Evolutionary conservation across 805 yeast genomes (phyloP).

Genomic region (Candida ponderosae): DNA sequence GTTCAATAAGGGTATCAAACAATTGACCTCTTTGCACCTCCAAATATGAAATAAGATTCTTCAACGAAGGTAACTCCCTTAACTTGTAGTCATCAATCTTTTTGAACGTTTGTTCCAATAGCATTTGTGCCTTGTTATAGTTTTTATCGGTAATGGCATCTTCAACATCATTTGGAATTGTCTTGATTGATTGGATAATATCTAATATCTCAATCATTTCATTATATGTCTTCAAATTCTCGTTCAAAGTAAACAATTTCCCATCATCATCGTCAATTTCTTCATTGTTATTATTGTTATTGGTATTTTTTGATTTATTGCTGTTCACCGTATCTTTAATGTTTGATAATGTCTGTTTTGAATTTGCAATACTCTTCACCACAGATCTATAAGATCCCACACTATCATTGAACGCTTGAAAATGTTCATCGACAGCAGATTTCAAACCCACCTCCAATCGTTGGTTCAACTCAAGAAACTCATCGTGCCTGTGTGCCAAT

Average conservation of each 20-base stretch:
- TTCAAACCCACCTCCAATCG: constrained; percentile 52
- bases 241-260: constrained; percentile 37
- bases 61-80: constrained; percentile 51
- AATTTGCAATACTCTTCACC: constrained; percentile 51
- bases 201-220: constrained; percentile 67
- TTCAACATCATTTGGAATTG: constrained; percentile 58
- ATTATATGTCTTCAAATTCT: constrained; percentile 50
- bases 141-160: constrained; percentile 59
- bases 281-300: constrained; percentile 27
- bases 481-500: constrained; percentile 61
- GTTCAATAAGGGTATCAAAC: constrained; percentile 70
- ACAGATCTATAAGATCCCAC: constrained; percentile 79
- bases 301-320: constrained; percentile 42
- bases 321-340: constrained; percentile 41
- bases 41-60: constrained; percentile 40
- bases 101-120: constrained; percentile 37
- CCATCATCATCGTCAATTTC: constrained; percentile 2
- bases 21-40: constrained; percentile 51
- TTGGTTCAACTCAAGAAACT: constrained; percentile 54
- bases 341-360: constrained; percentile 48
- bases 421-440: constrained; percentile 70
- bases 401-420: constrained; percentile 76
- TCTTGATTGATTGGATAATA: constrained; percentile 52
- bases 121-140: constrained; percentile 55
- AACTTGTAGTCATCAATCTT: constrained; percentile 43